phyloP scores from a whole-genome alignment of 2,329 filamentous ascomycete genomes.

The Diaporthe velutina region DNA sequence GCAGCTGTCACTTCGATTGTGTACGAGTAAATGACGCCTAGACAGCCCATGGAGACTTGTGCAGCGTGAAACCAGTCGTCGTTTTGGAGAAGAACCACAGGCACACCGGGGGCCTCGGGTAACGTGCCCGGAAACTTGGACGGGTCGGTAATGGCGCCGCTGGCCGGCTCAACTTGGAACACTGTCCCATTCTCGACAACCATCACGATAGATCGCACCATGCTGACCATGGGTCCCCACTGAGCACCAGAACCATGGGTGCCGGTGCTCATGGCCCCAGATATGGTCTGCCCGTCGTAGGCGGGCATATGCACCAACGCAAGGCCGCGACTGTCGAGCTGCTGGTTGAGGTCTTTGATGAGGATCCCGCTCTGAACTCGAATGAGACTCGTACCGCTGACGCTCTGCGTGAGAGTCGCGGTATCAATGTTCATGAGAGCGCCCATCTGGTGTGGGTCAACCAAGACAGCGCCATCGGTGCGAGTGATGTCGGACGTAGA shows the following conservation, averaged over 20 bases:
- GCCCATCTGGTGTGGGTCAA: slow-evolving; percentile 41
- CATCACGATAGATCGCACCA: slow-evolving; percentile 43
- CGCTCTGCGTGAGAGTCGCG: neutral
- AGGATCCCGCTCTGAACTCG: slow-evolving; percentile 44
- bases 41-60: slow-evolving; percentile 45
- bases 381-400: slow-evolving; percentile 24
- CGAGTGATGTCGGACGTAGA: slow-evolving; percentile 45
- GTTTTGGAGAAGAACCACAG: slow-evolving; percentile 43
- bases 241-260: slow-evolving; percentile 45
- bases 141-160: slow-evolving; percentile 41
- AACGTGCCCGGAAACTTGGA: slow-evolving; percentile 40
- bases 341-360: slow-evolving; percentile 43
- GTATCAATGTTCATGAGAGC: slow-evolving; percentile 42
- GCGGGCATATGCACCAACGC: slow-evolving; percentile 45
- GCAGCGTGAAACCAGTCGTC: slow-evolving; percentile 45
- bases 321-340: slow-evolving; percentile 43
- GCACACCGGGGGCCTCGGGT: slow-evolving; percentile 37
- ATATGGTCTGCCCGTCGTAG: slow-evolving; percentile 45
- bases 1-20: slow-evolving; percentile 43
- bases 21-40: slow-evolving; percentile 45
- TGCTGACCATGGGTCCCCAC: slow-evolving; percentile 42
- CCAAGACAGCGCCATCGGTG: slow-evolving; percentile 41
- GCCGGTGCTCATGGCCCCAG: slow-evolving; percentile 44
- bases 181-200: slow-evolving; percentile 43
- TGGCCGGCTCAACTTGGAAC: slow-evolving; percentile 45